Percentiles rank a stretch among this genome's conserved stretches.
phyloP scores from a whole-genome alignment of 805 yeast genomes.

The Grigorovia humatica region DNA sequence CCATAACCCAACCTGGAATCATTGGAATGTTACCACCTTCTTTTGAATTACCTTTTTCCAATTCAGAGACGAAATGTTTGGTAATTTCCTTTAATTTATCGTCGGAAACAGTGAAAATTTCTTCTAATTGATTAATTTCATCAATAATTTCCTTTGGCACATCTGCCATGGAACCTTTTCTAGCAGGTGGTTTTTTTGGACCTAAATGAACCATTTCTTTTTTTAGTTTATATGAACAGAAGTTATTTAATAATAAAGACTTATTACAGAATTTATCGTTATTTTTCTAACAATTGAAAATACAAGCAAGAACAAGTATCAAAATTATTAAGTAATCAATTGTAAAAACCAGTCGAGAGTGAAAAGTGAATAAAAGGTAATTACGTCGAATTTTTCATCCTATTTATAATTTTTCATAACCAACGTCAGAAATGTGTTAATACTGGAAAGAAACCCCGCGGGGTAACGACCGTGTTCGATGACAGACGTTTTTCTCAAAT shows the following conservation, averaged over 20 bases:
- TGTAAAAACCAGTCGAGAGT: too few relatives aligned
- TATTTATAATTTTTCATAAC: background rate
- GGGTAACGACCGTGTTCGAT: background rate
- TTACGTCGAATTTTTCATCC: background rate
- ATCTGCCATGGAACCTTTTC: slow-evolving; percentile 59
- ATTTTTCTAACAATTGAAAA: background rate
- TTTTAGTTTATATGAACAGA: background rate
- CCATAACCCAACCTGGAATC: slow-evolving; percentile 96
- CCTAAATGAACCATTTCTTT: slow-evolving; percentile 68
- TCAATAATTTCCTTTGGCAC: slow-evolving; percentile 54
- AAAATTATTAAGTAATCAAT: background rate
- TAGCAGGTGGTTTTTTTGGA: slow-evolving; percentile 71
- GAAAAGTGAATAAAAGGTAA: background rate
- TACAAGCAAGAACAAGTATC: background rate
- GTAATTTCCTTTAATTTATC: slow-evolving; percentile 56
- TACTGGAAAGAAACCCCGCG: background rate
- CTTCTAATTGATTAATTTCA: slow-evolving; percentile 49
- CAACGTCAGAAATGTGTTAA: background rate
- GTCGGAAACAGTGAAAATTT: slow-evolving; percentile 49
- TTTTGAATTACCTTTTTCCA: slow-evolving; percentile 68
- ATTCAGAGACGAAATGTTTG: slow-evolving; percentile 66
- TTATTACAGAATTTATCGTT: background rate
- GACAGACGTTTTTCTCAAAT: background rate
- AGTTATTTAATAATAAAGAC: background rate
- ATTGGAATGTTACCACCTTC: slow-evolving; percentile 85